Percentiles rank a stretch among this genome's conserved stretches.
phyloP scores from a whole-genome alignment of 176 grass and related monocot genomes.

The Leersia perrieri region DNA sequence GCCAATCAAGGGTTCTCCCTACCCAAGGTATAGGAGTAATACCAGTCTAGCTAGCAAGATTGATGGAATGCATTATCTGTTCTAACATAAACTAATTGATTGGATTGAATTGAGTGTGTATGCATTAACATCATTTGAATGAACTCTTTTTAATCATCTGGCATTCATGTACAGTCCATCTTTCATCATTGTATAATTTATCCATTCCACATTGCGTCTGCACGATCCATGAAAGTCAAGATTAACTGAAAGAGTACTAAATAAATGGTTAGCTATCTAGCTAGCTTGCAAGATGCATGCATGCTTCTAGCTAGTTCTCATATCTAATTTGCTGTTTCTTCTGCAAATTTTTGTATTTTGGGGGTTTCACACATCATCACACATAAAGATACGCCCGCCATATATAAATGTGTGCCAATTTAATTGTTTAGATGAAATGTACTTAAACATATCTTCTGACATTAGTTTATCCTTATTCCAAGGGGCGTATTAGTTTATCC shows the following conservation, averaged over 20 bases:
- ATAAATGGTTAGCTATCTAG: slow-evolving; percentile 11
- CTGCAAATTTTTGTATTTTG: background rate
- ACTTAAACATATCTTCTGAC: background rate
- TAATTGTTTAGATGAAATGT: background rate
- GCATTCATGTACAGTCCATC: background rate
- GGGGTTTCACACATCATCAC: background rate
- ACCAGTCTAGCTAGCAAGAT: background rate
- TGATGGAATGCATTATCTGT: background rate
- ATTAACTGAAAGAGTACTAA: slow-evolving; percentile 23
- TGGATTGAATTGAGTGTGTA: background rate
- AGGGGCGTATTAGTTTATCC: background rate
- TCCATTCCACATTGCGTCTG: slow-evolving; percentile 10
- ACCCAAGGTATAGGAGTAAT: slow-evolving; percentile 58
- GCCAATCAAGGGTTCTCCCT: slow-evolving; percentile 95
- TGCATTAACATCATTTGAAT: background rate
- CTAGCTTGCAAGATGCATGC: background rate
- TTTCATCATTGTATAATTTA: slow-evolving; percentile 22
- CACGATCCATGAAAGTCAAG: slow-evolving; percentile 13
- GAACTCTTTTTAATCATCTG: background rate
- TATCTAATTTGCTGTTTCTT: background rate
- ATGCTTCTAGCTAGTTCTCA: slow-evolving; percentile 1
- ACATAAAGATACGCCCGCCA: background rate
- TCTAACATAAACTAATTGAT: background rate
- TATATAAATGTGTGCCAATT: background rate
- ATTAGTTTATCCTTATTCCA: background rate